Percentiles rank a stretch among this genome's conserved stretches.
phyloP scores from a whole-genome alignment of 2,329 filamentous ascomycete genomes.

The Sporothrix humicola region DNA sequence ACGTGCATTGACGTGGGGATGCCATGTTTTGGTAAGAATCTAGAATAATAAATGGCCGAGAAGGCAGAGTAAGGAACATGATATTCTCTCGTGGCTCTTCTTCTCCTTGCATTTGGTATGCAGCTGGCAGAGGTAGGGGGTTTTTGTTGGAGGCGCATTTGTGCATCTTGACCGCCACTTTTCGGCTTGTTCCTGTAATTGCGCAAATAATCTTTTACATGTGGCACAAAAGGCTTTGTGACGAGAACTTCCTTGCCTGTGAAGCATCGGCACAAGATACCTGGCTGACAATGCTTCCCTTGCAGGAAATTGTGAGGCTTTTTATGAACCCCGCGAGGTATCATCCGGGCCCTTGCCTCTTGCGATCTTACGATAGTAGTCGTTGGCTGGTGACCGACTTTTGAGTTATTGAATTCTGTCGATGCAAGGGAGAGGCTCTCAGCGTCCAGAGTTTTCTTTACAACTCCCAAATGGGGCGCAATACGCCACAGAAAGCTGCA shows the following conservation, averaged over 20 bases:
- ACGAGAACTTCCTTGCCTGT: not conserved
- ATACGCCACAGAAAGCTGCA: not conserved
- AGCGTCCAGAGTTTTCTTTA: not conserved
- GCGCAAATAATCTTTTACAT: not conserved
- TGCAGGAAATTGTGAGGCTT: not conserved
- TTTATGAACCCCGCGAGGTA: not conserved
- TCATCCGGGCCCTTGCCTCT: not conserved
- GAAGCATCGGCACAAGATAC: not conserved
- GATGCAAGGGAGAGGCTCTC: not conserved
- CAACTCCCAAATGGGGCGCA: not conserved
- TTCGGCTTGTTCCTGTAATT: not conserved
- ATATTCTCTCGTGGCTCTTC: not conserved
- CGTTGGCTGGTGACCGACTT: not conserved
- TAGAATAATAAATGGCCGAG: not conserved
- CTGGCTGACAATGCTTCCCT: not conserved
- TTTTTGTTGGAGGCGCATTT: not conserved
- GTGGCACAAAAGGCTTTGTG: not conserved
- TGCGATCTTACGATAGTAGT: constrained; percentile 5
- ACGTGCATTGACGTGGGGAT: constrained; percentile 8
- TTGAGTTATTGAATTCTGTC: not conserved
- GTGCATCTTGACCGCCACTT: constrained; percentile 25
- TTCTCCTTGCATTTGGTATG: not conserved
- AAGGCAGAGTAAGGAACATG: not conserved
- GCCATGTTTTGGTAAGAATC: constrained; percentile 1
- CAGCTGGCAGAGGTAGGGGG: not conserved